Evolutionary conservation across 2,329 filamentous ascomycete species (phyloP).

Genomic region (Diaporthe ampelina): DNA sequence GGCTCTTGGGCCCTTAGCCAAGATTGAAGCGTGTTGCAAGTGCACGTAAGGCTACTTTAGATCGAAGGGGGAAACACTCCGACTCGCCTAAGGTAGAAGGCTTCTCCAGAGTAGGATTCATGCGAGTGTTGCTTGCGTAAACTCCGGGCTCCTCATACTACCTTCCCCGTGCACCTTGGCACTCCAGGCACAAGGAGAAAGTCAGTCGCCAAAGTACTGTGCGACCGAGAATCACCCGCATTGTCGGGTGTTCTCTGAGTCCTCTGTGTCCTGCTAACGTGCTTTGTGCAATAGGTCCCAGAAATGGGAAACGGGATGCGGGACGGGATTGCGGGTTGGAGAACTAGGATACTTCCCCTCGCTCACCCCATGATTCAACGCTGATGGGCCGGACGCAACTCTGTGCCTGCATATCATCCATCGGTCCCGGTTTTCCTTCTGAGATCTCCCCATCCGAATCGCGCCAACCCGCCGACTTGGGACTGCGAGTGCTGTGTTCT

Average conservation of each 20-base stretch:
- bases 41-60: slow-evolving; percentile 1
- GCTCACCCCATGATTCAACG: slow-evolving; percentile 9
- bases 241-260: not conserved
- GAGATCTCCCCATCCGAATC: slow-evolving; percentile 23
- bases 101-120: slow-evolving; percentile 14
- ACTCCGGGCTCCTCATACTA: not conserved
- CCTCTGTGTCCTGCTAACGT: not conserved
- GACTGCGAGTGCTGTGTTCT: not conserved
- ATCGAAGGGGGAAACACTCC: slow-evolving; percentile 20
- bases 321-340: slow-evolving; percentile 24
- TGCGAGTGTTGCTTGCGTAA: slow-evolving; percentile 28
- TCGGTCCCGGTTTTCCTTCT: slow-evolving; percentile 28
- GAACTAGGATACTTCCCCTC: slow-evolving; percentile 11
- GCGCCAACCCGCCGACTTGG: slow-evolving; percentile 3
- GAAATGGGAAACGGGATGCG: slow-evolving; percentile 12
- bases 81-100: not conserved
- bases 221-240: slow-evolving; percentile 23
- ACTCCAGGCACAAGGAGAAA: not conserved
- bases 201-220: slow-evolving; percentile 3
- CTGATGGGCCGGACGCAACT: slow-evolving; percentile 24
- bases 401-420: slow-evolving; percentile 29
- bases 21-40: slow-evolving; percentile 14
- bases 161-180: slow-evolving; percentile 20
- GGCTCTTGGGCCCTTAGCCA: slow-evolving; percentile 8
- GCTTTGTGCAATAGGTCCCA: slow-evolving; percentile 1